Base-by-base conservation (phyloP, 2,329 filamentous ascomycete species). In the Aspergillus bombycis region DNA sequence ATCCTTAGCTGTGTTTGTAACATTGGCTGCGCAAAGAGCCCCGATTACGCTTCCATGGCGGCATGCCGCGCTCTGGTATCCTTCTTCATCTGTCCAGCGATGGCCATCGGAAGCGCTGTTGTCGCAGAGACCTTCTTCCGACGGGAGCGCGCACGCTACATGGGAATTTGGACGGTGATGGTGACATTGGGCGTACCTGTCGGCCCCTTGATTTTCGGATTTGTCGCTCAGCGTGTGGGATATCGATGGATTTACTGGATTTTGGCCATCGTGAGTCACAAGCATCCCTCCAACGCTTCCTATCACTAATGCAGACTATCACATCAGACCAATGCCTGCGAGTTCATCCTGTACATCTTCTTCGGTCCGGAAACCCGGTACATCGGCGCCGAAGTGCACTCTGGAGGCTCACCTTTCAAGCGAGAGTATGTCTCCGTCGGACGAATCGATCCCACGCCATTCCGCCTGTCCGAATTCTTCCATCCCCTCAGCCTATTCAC, bases 231-330 rank as follows among this genome's bases (percentile, higher is more conserved):
- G 61, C 79, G 82, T 14, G 80, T 83, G 8, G 82, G 83, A 0
- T 88, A 85, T 58, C 78, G 82, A 3, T 87, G 85, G 85, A 85
- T 87, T 30, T 88, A 84, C 71, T 87, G 81, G 79, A 80, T 82
- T 16, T 73, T 87, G 16, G 83, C 84, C 2, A 86, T 87, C 48
- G 81, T 84, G 54, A 55, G 69, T 58, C 73, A 77, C 67, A 1
- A 28, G 5, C 0, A 16, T 30, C 14, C 23, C 21, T 28, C 14
- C 16, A 26, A 41, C 53, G 5, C 7, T 28, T 7, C 32, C 57
- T 38, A 7, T 41, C 26, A 57, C 46, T 57, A 66, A 72, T 26
- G 71, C 67, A 4, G 52, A 0, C 58, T 11, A 3, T 30, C 45
- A 16, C 7, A 50, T 67, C 41, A 85, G 82, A 82, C 80, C 62